These are phyloP conservation scores for Cardamine resedifolia DNA, from an alignment of 345 rosid species.

Conservation along the genomic window DNA sequence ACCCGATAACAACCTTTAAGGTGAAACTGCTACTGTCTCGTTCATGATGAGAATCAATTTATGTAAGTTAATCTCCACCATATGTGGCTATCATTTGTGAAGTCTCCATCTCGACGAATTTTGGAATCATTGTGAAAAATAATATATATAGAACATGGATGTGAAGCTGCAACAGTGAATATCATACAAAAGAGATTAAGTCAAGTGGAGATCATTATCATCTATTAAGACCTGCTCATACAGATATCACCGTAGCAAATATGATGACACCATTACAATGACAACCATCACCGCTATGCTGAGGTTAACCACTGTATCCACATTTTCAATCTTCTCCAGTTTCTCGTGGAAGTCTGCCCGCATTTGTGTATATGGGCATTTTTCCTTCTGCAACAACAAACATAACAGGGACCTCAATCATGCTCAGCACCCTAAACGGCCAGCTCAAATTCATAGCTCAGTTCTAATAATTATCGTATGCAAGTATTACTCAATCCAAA, in stretches of 20 bases:
- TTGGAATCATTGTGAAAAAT: background rate
- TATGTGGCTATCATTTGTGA: no score
- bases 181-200: conserved; percentile 14
- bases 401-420: background rate
- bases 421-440: conserved; percentile 10
- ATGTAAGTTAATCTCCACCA: background rate
- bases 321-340: conserved; percentile 48
- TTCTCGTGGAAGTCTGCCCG: conserved; percentile 39
- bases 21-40: no score
- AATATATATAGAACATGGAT: background rate
- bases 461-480: background rate
- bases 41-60: background rate
- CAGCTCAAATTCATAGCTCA: background rate
- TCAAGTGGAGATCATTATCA: background rate
- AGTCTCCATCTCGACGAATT: background rate
- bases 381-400: conserved; percentile 47
- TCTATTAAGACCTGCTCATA: conserved; percentile 14
- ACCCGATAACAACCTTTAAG: background rate
- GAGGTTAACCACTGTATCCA: conserved; percentile 56
- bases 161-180: conserved; percentile 6
- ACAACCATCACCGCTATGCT: conserved; percentile 62
- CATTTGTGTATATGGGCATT: conserved; percentile 43
- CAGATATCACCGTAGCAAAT: conserved; percentile 18
- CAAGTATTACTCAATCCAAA: background rate
- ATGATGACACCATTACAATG: conserved; percentile 28